These are phyloP conservation scores for Aspergillus spinulosporus DNA, from an alignment of 2,329 filamentous ascomycete species.

Conservation along the genomic window DNA sequence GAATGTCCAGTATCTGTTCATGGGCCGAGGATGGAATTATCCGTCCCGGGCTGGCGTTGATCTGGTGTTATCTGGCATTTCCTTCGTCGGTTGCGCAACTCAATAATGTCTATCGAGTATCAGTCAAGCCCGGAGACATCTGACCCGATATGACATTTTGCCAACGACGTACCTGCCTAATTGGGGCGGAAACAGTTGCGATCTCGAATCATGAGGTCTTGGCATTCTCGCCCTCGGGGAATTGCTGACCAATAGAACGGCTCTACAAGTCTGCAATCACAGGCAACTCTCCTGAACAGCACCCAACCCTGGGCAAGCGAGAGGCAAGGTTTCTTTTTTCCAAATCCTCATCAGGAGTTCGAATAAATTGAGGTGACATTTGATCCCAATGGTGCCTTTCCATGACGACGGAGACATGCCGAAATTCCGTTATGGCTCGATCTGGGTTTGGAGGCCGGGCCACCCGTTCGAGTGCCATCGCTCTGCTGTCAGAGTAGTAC, in stretches of 20 bases:
- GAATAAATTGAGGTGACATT: neutral
- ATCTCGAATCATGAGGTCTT: constrained; percentile 12
- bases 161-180: constrained; percentile 1
- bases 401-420: neutral
- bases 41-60: too few species aligned
- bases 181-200: neutral
- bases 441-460: neutral
- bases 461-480: neutral
- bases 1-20: too few species aligned
- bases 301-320: neutral
- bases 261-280: neutral
- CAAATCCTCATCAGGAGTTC: neutral
- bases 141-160: neutral
- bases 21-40: too few species aligned
- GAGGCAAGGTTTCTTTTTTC: neutral
- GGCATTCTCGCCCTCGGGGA: constrained; percentile 8
- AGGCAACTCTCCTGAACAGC: neutral
- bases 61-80: too few species aligned
- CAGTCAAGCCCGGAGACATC: neutral
- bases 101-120: neutral
- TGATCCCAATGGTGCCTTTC: neutral
- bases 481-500: too few species aligned
- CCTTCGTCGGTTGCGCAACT: neutral
- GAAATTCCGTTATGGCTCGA: neutral
- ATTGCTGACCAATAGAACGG: constrained; percentile 2